Percentiles rank a stretch among this genome's conserved stretches.
Evolutionary conservation across 2,329 filamentous ascomycete genomes (phyloP).

Genomic region (Lecanosticta acicola): DNA sequence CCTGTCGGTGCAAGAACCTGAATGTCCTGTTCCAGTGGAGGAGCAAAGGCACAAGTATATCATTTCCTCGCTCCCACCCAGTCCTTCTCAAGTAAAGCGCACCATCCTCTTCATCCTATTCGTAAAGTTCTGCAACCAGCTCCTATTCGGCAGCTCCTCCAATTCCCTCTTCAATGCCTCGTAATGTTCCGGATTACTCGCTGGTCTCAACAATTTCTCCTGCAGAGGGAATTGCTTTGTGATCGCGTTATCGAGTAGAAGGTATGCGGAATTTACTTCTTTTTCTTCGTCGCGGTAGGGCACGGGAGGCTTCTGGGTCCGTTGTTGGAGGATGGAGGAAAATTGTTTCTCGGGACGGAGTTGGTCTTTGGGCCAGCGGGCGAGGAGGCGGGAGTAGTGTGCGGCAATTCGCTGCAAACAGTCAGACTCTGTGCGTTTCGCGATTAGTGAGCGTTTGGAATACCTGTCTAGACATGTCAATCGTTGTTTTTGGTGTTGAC

Average conservation of each 20-base stretch:
- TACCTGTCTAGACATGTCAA: slow-evolving; percentile 26
- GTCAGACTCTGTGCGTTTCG: slow-evolving; percentile 1
- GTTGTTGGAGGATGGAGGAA: slow-evolving; percentile 42
- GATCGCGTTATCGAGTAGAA: slow-evolving; percentile 56
- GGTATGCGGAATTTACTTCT: slow-evolving; percentile 55
- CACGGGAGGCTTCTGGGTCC: slow-evolving; percentile 32
- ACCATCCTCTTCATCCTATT: slow-evolving; percentile 47
- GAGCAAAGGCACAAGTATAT: too few species aligned
- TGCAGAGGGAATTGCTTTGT: slow-evolving; percentile 47
- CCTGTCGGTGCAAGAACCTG: too few species aligned
- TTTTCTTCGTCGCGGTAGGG: slow-evolving; percentile 34
- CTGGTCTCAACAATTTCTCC: slow-evolving; percentile 43
- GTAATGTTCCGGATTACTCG: slow-evolving; percentile 49
- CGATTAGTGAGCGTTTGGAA: not conserved
- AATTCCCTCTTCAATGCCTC: slow-evolving; percentile 49
- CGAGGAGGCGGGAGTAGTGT: slow-evolving; percentile 47
- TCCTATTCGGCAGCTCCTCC: slow-evolving; percentile 47
- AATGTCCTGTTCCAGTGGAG: too few species aligned
- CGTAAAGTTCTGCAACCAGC: slow-evolving; percentile 41
- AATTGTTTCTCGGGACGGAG: slow-evolving; percentile 44
- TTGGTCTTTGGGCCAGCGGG: slow-evolving; percentile 46
- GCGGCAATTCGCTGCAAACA: slow-evolving; percentile 32
- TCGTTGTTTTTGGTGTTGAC: too few species aligned
- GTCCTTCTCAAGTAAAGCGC: too few species aligned
- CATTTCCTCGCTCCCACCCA: too few species aligned